Conservation (phyloP, 2,329 filamentous ascomycete genomes). For the Pestalotiopsis sp. region DNA sequence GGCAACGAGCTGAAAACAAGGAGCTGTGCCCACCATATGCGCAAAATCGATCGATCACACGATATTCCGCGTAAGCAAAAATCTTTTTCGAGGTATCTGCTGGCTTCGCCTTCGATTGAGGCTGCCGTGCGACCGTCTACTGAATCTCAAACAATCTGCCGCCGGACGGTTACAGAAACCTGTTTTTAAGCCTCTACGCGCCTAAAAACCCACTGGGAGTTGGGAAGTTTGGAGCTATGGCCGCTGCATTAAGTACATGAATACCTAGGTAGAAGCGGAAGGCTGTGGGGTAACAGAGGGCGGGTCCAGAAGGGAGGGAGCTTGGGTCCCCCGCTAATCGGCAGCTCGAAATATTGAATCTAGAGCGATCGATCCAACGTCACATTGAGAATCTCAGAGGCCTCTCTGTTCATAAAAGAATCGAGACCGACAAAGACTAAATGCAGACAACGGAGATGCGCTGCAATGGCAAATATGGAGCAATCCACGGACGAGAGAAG, state of each 20-base stretch:
- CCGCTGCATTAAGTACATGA: neutral
- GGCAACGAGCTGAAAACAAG: conserved; percentile 3
- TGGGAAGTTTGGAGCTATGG: neutral
- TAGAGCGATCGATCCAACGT: neutral
- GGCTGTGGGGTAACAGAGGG: neutral
- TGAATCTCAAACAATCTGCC: conserved; percentile 1
- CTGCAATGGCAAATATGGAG: neutral
- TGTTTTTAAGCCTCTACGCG: neutral
- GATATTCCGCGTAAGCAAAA: too few species aligned
- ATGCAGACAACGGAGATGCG: neutral
- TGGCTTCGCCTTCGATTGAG: neutral
- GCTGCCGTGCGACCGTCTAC: neutral
- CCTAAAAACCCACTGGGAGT: neutral
- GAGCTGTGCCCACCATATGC: neutral
- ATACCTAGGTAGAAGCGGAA: neutral
- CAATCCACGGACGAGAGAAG: neutral
- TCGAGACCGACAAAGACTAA: neutral
- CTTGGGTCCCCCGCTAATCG: neutral
- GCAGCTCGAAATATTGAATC: neutral
- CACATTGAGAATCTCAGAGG: neutral
- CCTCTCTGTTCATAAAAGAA: too few species aligned
- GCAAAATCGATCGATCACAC: conserved; percentile 7
- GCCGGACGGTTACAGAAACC: conserved; percentile 13
- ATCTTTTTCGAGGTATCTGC: neutral
- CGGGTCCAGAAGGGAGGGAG: neutral